Percentiles rank a stretch among this genome's conserved stretches.
Evolutionary conservation across 1,284 basidiomycete genomes (phyloP).

Genomic region (Cryptococcus wingfieldii): DNA sequence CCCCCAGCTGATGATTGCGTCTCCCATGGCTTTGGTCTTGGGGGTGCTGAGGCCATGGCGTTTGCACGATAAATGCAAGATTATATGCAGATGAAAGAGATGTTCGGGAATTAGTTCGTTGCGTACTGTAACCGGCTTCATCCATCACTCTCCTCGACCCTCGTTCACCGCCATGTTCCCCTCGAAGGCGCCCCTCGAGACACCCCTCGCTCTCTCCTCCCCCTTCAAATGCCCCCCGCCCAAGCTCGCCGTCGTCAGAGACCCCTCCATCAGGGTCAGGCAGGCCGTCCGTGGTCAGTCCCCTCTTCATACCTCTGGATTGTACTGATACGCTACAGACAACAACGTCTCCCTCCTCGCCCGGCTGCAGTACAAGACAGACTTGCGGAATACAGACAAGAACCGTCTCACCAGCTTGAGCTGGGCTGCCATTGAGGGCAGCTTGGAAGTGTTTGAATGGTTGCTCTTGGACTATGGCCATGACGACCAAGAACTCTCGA

Average conservation of each 20-base stretch:
- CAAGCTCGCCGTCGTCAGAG: constrained; percentile 31
- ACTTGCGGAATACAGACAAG: constrained; percentile 79
- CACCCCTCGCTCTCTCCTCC: constrained; percentile 13
- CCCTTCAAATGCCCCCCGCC: constrained; percentile 7
- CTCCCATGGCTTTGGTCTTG: constrained; percentile 45
- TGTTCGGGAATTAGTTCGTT: neutral
- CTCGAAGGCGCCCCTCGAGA: neutral
- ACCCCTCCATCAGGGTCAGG: constrained; percentile 31
- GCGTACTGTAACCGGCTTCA: neutral
- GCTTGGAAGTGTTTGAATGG: constrained; percentile 85
- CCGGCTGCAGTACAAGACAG: constrained; percentile 62
- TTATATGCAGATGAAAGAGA: neutral
- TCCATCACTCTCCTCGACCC: neutral
- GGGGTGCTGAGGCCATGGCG: constrained; percentile 36
- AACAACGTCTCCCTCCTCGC: constrained; percentile 86
- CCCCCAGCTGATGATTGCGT: constrained; percentile 3
- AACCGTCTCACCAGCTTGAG: constrained; percentile 74
- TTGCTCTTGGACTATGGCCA: constrained; percentile 73
- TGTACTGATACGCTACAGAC: constrained; percentile 53
- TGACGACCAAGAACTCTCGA: constrained; percentile 83
- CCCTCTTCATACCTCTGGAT: neutral
- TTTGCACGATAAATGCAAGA: neutral
- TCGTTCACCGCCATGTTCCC: neutral
- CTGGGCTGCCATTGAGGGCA: constrained; percentile 77
- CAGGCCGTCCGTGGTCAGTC: constrained; percentile 44